Evolutionary conservation across 2,329 filamentous ascomycete genomes (phyloP), one percentile per base, ranked within the genome.

Genomic region (Pseudogymnoascus pannorum): DNA sequence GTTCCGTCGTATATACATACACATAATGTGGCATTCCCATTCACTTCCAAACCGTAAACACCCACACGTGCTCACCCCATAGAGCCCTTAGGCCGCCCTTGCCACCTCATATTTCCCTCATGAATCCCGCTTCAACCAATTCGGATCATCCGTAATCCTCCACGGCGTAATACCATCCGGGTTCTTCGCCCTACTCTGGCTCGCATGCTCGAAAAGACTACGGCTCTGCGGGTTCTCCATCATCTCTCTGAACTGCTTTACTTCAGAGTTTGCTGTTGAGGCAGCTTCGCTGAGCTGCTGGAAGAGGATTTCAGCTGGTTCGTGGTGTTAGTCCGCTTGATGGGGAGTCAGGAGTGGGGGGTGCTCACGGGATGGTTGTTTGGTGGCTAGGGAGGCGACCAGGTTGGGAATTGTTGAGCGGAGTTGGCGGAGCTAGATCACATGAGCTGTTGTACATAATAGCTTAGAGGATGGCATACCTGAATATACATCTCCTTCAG

Each of bases 111-210:
- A n/a, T n/a, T n/a, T n/a, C n/a, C 26, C 16, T 65, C 31, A 70
- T 54, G 51, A 51, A 38, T 72, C 67, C 48, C 66, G 64, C 12
- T 61, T 66, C 31, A 81, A 78, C 83, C 84, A 87, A 64, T 83
- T 77, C 2, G 85, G 82, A 61, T 87, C 77, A 35, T 87, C 81
- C 60, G 76, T 78, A 18, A 82, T 77, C 57, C 76, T 78, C 85
- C 85, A 87, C 1, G 80, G 78, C 66, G 78, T 81, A 65, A 87
- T 85, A 3, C 79, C 81, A 58, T 78, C 76, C 0, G 82, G 80
- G 44, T 85, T 80, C 38, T 80, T 77, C 60, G 78, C 74, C 16
- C 78, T 78, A 66, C 84, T 86, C 67, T 79, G 77, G 40, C 72
- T 75, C 1, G 79, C 82, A 61, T 81, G 77, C 9, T 80, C 76